Conservation (phyloP, 2,329 filamentous ascomycete species). For the Gnomoniopsis sp. region DNA sequence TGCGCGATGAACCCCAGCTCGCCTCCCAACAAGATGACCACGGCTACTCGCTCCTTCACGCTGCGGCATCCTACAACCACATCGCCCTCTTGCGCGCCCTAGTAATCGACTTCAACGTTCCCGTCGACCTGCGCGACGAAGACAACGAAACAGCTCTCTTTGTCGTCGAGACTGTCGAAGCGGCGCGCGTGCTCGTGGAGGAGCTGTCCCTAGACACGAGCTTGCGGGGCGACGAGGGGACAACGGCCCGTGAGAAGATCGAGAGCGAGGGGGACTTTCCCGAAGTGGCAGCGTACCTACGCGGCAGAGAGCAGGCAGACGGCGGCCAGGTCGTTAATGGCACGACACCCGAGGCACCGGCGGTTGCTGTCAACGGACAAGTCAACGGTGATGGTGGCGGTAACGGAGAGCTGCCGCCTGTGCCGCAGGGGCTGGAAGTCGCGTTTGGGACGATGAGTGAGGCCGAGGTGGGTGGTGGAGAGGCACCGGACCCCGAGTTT, state of each 20-base stretch:
- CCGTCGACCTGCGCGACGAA: conserved; percentile 81
- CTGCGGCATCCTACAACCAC: conserved; percentile 89
- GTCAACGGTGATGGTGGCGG: conserved; percentile 30
- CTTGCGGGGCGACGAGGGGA: conserved; percentile 67
- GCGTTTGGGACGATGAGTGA: conserved; percentile 73
- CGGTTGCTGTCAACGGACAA: conserved; percentile 26
- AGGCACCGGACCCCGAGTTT: conserved; percentile 71
- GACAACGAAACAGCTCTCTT: conserved; percentile 95
- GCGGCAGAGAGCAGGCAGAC: conserved; percentile 28
- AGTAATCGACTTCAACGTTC: conserved; percentile 70
- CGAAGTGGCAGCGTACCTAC: conserved; percentile 69
- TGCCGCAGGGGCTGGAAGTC: conserved; percentile 74
- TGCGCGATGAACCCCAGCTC: conserved; percentile 70
- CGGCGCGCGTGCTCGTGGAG: conserved; percentile 76
- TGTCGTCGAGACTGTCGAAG: conserved; percentile 76
- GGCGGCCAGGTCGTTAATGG: not conserved
- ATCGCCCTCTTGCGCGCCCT: conserved; percentile 73
- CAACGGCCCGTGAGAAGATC: conserved; percentile 80
- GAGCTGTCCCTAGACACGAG: conserved; percentile 70
- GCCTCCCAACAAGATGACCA: conserved; percentile 82
- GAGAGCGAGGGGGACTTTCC: conserved; percentile 75
- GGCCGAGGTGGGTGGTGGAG: conserved; percentile 52
- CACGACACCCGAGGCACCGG: conserved; percentile 18
- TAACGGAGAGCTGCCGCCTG: conserved; percentile 49
- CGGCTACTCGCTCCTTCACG: conserved; percentile 92